Base-by-base conservation (phyloP, 1,139 yeast species). In the Blastobotrys indianensis region DNA sequence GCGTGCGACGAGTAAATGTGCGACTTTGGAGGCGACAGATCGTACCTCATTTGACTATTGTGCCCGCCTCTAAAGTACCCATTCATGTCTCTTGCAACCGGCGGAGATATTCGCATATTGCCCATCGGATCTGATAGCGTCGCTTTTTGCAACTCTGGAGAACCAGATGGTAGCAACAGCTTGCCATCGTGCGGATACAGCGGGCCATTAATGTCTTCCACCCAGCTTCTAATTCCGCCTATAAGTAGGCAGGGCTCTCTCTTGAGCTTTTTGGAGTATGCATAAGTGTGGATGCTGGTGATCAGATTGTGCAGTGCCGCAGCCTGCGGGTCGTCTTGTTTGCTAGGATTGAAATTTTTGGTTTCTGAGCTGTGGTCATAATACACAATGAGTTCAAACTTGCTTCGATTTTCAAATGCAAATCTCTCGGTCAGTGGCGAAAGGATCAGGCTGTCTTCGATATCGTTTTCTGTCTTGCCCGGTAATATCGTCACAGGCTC, bases 401-500 rank as follows among this genome's bases (percentile, higher is more conserved):
- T 63, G 51, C 72, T 66, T 54, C 94, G 69, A 8, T 68, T 63
- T 33, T 69, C 66, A 55, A 86, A 84, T 35, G 71, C 55, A 2
- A 58, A 58, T 49, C 73, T 74, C 57, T 84, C 88, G 5, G 54
- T 64, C 8, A 70, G 69, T 1, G 86, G 79, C 5, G 84, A 67
- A 31, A 78, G 63, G 34, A 76, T 67, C 23, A 90, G 68, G 31
- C 76, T 66, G 32, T 72, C 75, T 54, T 82, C 85, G 28, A 87
- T 62, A 45, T 81, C 86, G 43, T 65, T 68, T 55, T 82, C 90
- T 1, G 74, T 71, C 51, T 74, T 69, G 7, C 67, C 65, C 2
- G 67, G 62, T 25, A 73, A 63, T 34, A 76, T 64, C 4, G 79
- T 69, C 3, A 77, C 66, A 0, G 95, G 95, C 47, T 85, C 94